Evolutionary conservation across 352 stramenopile genomes (phyloP).

Genomic region (Pythium apleroticum): DNA sequence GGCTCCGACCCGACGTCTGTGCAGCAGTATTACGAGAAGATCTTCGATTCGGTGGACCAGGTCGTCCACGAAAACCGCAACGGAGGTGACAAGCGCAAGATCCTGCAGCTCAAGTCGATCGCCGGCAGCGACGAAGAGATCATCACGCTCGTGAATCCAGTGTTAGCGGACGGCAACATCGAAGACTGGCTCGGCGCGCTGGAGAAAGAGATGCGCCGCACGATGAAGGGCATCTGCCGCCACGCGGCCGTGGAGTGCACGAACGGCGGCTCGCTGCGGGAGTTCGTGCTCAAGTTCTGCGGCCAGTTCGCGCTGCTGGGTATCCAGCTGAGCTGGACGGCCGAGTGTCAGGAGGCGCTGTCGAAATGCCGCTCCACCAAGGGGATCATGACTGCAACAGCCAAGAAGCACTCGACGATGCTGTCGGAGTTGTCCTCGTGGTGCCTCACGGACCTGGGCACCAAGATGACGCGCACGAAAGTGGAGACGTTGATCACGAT

Average conservation of each 20-base stretch:
- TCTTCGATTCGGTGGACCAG: conserved; percentile 92
- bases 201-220: conserved; percentile 69
- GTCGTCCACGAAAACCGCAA: conserved; percentile 62
- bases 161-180: conserved; percentile 75
- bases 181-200: conserved; percentile 79
- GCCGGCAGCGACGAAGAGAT: conserved; percentile 72
- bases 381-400: conserved; percentile 84
- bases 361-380: conserved; percentile 81
- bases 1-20: conserved; percentile 97
- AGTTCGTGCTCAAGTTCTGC: conserved; percentile 76
- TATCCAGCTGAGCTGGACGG: conserved; percentile 79
- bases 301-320: conserved; percentile 74
- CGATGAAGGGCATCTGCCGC: conserved; percentile 63
- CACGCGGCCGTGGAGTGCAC: conserved; percentile 59
- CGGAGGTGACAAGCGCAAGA: conserved; percentile 48
- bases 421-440: conserved; percentile 89
- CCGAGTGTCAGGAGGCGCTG: conserved; percentile 68
- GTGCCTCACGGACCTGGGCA: conserved; percentile 89
- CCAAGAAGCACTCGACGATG: conserved; percentile 74
- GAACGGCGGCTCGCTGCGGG: conserved; percentile 39
- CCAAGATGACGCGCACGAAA: conserved; percentile 91
- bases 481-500: conserved; percentile 94
- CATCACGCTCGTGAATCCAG: conserved; percentile 53
- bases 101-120: conserved; percentile 76
- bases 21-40: conserved; percentile 99